Percentiles rank a stretch among this genome's conserved stretches.
These are phyloP conservation scores for Cercophora sp. DNA, from an alignment of 495 filamentous ascomycete genomes.

Conservation along the genomic window DNA sequence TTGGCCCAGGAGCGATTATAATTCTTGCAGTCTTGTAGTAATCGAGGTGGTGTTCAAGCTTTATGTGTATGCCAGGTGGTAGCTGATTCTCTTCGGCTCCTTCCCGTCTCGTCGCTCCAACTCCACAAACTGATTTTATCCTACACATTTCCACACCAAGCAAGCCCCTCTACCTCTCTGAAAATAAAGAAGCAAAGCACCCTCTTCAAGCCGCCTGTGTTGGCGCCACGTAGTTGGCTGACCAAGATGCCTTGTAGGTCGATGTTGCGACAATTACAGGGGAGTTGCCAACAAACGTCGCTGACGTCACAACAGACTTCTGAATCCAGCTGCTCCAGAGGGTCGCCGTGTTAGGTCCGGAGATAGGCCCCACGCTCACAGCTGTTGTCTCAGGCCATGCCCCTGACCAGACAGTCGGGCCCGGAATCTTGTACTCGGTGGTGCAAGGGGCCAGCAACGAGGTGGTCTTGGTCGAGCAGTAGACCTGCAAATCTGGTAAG, in stretches of 20 bases:
- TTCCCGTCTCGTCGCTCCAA: too few relatives aligned
- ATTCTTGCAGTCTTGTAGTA: too few relatives aligned
- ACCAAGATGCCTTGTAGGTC: slow-evolving; percentile 28
- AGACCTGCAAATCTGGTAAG: slow-evolving; percentile 19
- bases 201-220: slow-evolving; percentile 10
- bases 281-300: slow-evolving; percentile 17
- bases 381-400: slow-evolving; percentile 31
- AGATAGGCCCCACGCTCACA: slow-evolving; percentile 24
- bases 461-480: slow-evolving; percentile 28
- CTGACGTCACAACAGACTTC: slow-evolving; percentile 31
- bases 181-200: neutral
- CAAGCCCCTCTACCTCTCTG: too few relatives aligned
- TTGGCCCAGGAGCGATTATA: too few relatives aligned
- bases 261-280: slow-evolving; percentile 20
- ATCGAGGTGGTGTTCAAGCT: too few relatives aligned
- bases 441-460: slow-evolving; percentile 24
- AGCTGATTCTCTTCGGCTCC: too few relatives aligned
- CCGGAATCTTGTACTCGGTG: slow-evolving; percentile 26
- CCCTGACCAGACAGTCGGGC: slow-evolving; percentile 32
- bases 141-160: too few relatives aligned
- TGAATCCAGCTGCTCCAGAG: slow-evolving; percentile 34
- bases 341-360: slow-evolving; percentile 19
- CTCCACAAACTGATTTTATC: too few relatives aligned
- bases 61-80: too few relatives aligned
- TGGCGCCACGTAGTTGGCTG: slow-evolving; percentile 17